A percentile compares a stretch with the other conserved stretches of the same genome.
These are phyloP conservation scores for Trypanosoma vivax DNA, from an alignment of 208 protist genomes.

Conservation along the genomic window DNA sequence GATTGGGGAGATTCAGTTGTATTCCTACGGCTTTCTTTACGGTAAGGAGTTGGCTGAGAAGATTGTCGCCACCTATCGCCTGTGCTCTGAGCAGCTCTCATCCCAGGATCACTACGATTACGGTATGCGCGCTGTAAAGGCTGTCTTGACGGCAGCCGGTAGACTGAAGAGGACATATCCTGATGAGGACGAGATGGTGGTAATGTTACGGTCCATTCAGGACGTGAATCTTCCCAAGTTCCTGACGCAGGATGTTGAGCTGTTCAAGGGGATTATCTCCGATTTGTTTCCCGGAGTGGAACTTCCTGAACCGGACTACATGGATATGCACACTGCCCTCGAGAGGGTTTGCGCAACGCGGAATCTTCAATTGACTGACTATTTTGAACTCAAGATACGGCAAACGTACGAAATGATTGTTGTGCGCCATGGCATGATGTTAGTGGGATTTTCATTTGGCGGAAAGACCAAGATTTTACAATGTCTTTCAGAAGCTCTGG, in stretches of 20 bases:
- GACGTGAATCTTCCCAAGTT: conserved; percentile 96
- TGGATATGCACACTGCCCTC: conserved; percentile 77
- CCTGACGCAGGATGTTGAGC: conserved; percentile 91
- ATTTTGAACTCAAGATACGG: conserved; percentile 87
- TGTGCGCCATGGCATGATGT: conserved; percentile 97
- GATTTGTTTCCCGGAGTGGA: conserved; percentile 92
- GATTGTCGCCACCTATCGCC: conserved; percentile 94
- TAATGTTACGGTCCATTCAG: conserved; percentile 94
- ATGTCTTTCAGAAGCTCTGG: conserved; percentile 80
- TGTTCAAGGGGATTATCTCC: conserved; percentile 95
- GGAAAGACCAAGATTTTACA: conserved; percentile 90
- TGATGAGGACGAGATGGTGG: conserved; percentile 89
- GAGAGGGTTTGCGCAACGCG: conserved; percentile 35
- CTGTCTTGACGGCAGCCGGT: conserved; percentile 90
- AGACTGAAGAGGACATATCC: conserved; percentile 89
- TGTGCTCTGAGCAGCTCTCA: conserved; percentile 96
- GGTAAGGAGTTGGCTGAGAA: conserved; percentile 90
- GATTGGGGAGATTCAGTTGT: conserved; percentile 98
- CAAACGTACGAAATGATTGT: conserved; percentile 97
- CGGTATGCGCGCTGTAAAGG: conserved; percentile 96
- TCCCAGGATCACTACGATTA: conserved; percentile 98
- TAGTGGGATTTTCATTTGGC: conserved; percentile 93
- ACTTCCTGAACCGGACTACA: conserved; percentile 85
- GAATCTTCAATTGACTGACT: conserved; percentile 87
- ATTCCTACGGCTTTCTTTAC: conserved; percentile 96